A percentile compares a stretch with the other conserved stretches of the same genome.
phyloP scores from a whole-genome alignment of 495 filamentous ascomycete species.

The Glonium stellatum region DNA sequence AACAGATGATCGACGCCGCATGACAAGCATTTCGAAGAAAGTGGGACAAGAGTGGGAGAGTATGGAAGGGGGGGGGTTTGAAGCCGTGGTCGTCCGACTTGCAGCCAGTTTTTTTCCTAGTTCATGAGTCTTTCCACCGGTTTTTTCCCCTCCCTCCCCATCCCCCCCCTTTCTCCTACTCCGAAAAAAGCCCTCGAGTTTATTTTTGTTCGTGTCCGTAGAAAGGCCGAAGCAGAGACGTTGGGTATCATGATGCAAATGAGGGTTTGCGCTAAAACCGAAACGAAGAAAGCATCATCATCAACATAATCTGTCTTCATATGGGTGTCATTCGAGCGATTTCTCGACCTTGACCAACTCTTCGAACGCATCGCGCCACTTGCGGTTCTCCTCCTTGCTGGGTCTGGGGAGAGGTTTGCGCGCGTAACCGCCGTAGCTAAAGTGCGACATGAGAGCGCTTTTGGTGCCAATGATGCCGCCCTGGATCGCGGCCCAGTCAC shows the following conservation, averaged over 20 bases:
- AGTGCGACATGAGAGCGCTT: conserved; percentile 62
- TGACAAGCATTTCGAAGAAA: conserved; percentile 2
- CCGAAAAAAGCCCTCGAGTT: too few species aligned
- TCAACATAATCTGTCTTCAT: not conserved
- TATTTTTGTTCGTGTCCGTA: too few species aligned
- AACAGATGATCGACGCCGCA: conserved; percentile 9
- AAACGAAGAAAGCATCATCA: not conserved
- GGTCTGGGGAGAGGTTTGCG: conserved; percentile 72
- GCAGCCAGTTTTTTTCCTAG: not conserved
- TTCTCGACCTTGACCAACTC: conserved; percentile 69
- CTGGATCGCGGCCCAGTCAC: conserved; percentile 84
- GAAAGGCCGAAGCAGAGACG: not conserved
- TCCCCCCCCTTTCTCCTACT: not conserved
- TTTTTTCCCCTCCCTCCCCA: not conserved
- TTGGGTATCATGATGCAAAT: not conserved
- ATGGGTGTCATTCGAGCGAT: conserved; percentile 27
- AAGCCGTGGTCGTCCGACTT: not conserved
- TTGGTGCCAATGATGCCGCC: conserved; percentile 84
- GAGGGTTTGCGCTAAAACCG: not conserved
- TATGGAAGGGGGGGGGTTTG: too few species aligned
- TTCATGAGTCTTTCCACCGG: not conserved
- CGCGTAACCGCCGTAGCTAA: conserved; percentile 71
- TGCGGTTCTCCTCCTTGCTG: conserved; percentile 49
- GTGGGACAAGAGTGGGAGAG: conserved; percentile 9
- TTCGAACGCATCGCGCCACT: conserved; percentile 63